Evolutionary conservation across 164 flowering plant genomes (phyloP).

Genomic region (Tinospora cordifolia): DNA sequence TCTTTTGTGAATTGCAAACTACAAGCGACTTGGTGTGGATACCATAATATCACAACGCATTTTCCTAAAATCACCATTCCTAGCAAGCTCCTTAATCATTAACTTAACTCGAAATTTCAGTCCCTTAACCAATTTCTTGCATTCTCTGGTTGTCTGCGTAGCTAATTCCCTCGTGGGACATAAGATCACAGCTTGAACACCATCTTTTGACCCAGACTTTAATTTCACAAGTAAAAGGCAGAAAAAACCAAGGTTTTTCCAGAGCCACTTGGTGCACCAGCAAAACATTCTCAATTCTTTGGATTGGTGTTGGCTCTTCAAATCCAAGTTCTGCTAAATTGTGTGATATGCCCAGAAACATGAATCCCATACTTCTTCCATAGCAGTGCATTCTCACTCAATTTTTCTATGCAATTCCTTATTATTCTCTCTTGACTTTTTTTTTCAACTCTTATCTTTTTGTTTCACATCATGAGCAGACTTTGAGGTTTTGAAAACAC

Average conservation of each 20-base stretch:
- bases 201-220: conserved; percentile 56
- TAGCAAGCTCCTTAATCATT: conserved; percentile 67
- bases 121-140: conserved; percentile 80
- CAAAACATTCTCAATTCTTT: conserved; percentile 97
- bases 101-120: conserved; percentile 56
- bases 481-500: conserved; percentile 55
- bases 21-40: conserved; percentile 77
- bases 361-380: conserved; percentile 74
- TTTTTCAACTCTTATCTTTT: conserved; percentile 19
- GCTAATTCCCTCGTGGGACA: conserved; percentile 90
- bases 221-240: conserved; percentile 87
- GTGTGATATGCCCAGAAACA: conserved; percentile 54
- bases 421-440: conserved; percentile 33
- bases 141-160: conserved; percentile 80
- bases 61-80: conserved; percentile 34
- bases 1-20: conserved; percentile 44
- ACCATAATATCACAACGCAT: conserved; percentile 49
- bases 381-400: conserved; percentile 66
- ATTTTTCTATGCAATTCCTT: conserved; percentile 56
- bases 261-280: conserved; percentile 97
- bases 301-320: conserved; percentile 94
- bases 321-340: conserved; percentile 72
- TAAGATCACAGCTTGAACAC: conserved; percentile 76
- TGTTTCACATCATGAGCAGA: conserved; percentile 20
- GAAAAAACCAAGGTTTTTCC: conserved; percentile 89